Evolutionary conservation across 371 early-diverging fungal species (phyloP).

Genomic region (Rhizopus sp.): DNA sequence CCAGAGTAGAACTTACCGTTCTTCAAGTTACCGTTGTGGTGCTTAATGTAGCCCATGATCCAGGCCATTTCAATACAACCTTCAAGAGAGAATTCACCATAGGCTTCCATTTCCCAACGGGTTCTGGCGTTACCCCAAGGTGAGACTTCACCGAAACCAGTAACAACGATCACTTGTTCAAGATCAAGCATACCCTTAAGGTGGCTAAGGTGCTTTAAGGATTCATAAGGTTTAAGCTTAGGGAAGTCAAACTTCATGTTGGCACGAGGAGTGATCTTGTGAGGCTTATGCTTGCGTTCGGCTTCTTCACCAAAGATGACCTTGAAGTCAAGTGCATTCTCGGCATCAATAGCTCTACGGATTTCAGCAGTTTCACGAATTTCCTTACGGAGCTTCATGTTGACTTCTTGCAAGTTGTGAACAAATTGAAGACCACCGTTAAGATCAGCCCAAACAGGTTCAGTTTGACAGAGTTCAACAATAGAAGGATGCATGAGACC

Average conservation of each 20-base stretch:
- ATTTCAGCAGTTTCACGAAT: conserved; percentile 84
- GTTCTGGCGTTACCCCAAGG: conserved; percentile 94
- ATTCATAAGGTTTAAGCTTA: conserved; percentile 62
- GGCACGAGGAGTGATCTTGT: conserved; percentile 83
- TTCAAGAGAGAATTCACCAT: conserved; percentile 92
- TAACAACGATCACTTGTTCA: conserved; percentile 91
- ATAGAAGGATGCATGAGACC: conserved; percentile 89
- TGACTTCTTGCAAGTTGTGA: conserved; percentile 78
- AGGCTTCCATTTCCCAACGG: conserved; percentile 97
- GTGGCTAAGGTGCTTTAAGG: conserved; percentile 71
- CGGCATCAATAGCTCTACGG: conserved; percentile 82
- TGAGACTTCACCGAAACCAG: conserved; percentile 95
- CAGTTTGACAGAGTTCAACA: conserved; percentile 74
- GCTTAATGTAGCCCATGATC: conserved; percentile 96
- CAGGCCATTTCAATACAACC: conserved; percentile 98
- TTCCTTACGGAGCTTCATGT: conserved; percentile 72
- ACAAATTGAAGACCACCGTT: conserved; percentile 91
- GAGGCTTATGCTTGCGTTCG: conserved; percentile 76
- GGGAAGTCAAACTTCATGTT: conserved; percentile 96
- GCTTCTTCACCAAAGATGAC: conserved; percentile 75
- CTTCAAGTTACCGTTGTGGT: conserved; percentile 87
- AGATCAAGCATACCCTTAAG: conserved; percentile 90
- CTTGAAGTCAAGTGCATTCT: conserved; percentile 78
- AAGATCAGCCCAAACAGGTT: conserved; percentile 94
- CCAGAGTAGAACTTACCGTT: conserved; percentile 83